A percentile compares a stretch with the other conserved stretches of the same genome.
Conservation (phyloP, 371 early-diverging fungal genomes). For the Conidiobolus incongruus region DNA sequence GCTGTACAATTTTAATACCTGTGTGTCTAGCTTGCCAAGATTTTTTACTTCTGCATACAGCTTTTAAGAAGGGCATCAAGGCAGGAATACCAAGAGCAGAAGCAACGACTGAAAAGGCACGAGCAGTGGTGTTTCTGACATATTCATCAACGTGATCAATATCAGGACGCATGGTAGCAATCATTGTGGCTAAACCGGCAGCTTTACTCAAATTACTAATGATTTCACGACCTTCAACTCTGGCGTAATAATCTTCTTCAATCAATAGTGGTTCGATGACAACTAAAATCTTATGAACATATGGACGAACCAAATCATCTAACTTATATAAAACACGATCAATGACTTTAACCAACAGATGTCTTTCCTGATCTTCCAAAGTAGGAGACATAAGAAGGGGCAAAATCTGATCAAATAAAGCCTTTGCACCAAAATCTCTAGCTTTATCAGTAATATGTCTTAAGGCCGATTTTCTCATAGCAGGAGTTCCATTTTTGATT, state of each 20-base stretch:
- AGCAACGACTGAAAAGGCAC: slow-evolving; percentile 93
- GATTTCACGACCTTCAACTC: slow-evolving; percentile 94
- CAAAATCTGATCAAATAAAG: slow-evolving; percentile 89
- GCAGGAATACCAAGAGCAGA: slow-evolving; percentile 93
- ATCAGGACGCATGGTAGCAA: slow-evolving; percentile 94
- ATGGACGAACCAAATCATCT: slow-evolving; percentile 89
- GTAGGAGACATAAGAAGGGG: slow-evolving; percentile 91
- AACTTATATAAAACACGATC: slow-evolving; percentile 89
- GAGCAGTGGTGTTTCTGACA: slow-evolving; percentile 92
- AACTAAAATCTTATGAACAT: slow-evolving; percentile 91
- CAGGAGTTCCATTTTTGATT: slow-evolving; percentile 95
- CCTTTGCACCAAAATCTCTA: slow-evolving; percentile 82
- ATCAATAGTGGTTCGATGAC: slow-evolving; percentile 94
- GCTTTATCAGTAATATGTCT: slow-evolving; percentile 92
- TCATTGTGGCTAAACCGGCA: slow-evolving; percentile 94
- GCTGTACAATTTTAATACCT: slow-evolving; percentile 92
- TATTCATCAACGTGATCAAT: slow-evolving; percentile 95
- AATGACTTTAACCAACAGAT: slow-evolving; percentile 89
- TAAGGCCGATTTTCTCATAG: slow-evolving; percentile 77
- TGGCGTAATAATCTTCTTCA: slow-evolving; percentile 93
- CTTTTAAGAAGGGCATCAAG: slow-evolving; percentile 82
- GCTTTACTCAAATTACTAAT: slow-evolving; percentile 93
- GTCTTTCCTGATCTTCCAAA: slow-evolving; percentile 94
- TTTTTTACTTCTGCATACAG: slow-evolving; percentile 84
- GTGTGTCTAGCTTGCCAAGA: slow-evolving; percentile 98